Conservation (phyloP, 2,329 filamentous ascomycete species). For the Phialophora tarda region DNA sequence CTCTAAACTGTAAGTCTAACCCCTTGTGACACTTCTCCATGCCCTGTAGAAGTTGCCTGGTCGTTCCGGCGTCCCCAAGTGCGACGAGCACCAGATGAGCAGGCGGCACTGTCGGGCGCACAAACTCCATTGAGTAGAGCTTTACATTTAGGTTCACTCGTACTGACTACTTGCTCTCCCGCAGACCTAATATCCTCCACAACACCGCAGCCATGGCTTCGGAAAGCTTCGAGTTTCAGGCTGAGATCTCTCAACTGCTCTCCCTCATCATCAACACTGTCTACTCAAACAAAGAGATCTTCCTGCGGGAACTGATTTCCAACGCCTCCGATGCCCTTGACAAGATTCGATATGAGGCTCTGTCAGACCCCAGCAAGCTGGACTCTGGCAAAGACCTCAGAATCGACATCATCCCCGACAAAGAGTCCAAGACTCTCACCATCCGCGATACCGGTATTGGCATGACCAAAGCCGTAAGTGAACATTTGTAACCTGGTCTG, state of each 20-base stretch:
- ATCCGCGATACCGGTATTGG: slow-evolving; percentile 98
- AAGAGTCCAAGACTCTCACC: slow-evolving; percentile 96
- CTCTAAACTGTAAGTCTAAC: slow-evolving; percentile 6
- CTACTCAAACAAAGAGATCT: slow-evolving; percentile 99
- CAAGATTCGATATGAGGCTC: slow-evolving; percentile 99
- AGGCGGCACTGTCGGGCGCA: no score
- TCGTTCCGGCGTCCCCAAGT: slow-evolving; percentile 4
- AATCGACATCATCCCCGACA: slow-evolving; percentile 98
- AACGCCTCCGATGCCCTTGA: slow-evolving; percentile 98
- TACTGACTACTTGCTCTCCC: slow-evolving; percentile 19
- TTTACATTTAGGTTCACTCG: neutral
- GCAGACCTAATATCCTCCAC: slow-evolving; percentile 28
- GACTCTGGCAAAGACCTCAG: slow-evolving; percentile 97
- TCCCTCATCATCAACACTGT: slow-evolving; percentile 99
- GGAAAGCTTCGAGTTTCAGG: slow-evolving; percentile 99
- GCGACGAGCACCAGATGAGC: neutral
- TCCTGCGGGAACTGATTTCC: slow-evolving; percentile 97
- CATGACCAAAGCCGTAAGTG: slow-evolving; percentile 98
- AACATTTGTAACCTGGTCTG: neutral
- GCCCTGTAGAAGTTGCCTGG: neutral
- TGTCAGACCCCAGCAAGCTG: slow-evolving; percentile 96
- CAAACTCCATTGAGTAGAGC: neutral
- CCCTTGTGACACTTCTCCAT: neutral
- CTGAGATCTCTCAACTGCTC: slow-evolving; percentile 99
- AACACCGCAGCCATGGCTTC: slow-evolving; percentile 70